phyloP scores from a whole-genome alignment of 306 rosid species.

The Leucaena leucocephala region DNA sequence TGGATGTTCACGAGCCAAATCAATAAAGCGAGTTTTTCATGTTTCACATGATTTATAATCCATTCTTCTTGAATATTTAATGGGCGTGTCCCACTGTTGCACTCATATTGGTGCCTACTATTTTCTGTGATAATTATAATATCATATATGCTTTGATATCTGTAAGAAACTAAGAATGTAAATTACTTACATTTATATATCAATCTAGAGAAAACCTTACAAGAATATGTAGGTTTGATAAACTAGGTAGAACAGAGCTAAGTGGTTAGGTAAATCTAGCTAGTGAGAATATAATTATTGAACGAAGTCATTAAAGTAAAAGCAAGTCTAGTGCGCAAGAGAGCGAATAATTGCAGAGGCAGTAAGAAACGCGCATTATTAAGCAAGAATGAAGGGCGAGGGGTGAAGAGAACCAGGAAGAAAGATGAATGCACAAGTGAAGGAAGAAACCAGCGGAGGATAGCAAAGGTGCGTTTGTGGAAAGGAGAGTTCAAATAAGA shows the following conservation, averaged over 20 bases:
- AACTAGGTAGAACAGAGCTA: slow-evolving; percentile 17
- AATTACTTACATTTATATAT: slow-evolving; percentile 11
- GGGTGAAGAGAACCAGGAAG: slow-evolving; percentile 26
- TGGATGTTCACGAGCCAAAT: slow-evolving; percentile 45
- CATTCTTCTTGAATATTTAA: slow-evolving; percentile 33
- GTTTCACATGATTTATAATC: slow-evolving; percentile 27
- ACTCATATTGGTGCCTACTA: background rate
- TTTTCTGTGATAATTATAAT: background rate
- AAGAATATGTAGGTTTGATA: slow-evolving; percentile 27
- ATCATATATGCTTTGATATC: slow-evolving; percentile 1
- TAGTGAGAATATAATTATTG: background rate
- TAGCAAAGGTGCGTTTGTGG: slow-evolving; percentile 41
- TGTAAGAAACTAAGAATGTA: slow-evolving; percentile 8
- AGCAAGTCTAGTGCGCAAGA: slow-evolving; percentile 32
- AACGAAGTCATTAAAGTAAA: slow-evolving; percentile 8
- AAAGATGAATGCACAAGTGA: slow-evolving; percentile 30
- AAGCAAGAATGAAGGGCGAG: slow-evolving; percentile 1
- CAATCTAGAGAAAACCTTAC: slow-evolving; percentile 22
- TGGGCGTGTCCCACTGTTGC: background rate
- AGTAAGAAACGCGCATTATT: slow-evolving; percentile 19
- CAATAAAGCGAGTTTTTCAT: slow-evolving; percentile 42
- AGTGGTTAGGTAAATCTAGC: background rate
- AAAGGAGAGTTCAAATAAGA: slow-evolving; percentile 27
- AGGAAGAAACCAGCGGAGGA: slow-evolving; percentile 45
- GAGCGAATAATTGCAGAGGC: slow-evolving; percentile 19